Base-by-base conservation (phyloP, 139 green algal species). In the Ettlia oleoabundans region DNA sequence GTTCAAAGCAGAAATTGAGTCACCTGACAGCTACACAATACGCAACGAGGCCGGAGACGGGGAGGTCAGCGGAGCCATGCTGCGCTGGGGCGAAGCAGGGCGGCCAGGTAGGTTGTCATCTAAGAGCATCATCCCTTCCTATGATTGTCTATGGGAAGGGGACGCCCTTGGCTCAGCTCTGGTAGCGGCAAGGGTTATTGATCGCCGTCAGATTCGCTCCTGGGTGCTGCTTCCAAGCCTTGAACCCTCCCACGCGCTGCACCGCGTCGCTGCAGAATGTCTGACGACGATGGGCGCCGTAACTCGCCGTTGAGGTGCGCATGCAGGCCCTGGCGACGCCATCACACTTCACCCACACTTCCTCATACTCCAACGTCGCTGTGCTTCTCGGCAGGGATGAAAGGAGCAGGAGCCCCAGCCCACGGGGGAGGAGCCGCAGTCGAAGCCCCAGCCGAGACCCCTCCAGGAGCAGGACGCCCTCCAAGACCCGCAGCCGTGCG, bases 401-500 rank as follows among this genome's bases (percentile, higher is more conserved):
- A 4, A 68, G 37, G 52, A 68, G 52, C 52, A 37, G 35, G 52
- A 79, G 72, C 52, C 52, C 51, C 51, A 79, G 35, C 53, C 72
- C 72, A 4, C 72, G 52, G 22, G 51, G 33, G 21, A 51, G 52
- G 18, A 79, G 72, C 35, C 33, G 22, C 52, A 67, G 52, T 35
- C 35, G 52, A 33, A 79, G 72, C 72, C 72, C 72, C 22, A 79
- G 72, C 51, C 51, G 52, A 21, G 70, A 63, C 28, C 43, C 43
- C 42, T 38, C 72, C 51, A 66, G 47, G 72, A 67, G 40, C 72
- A 65, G 32, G 53, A 80, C 32, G 41, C 73, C 6, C 65, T 72
- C 65, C 28, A 55, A 43, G 37, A 75, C 28, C 37, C 67, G 75
- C 75, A 81, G 75, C 75, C 75, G 75, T 81, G 40, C 58, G 75